These are phyloP conservation scores for Rhexocercosporidium sp. DNA, from an alignment of 2,329 filamentous ascomycete species.

Conservation along the genomic window DNA sequence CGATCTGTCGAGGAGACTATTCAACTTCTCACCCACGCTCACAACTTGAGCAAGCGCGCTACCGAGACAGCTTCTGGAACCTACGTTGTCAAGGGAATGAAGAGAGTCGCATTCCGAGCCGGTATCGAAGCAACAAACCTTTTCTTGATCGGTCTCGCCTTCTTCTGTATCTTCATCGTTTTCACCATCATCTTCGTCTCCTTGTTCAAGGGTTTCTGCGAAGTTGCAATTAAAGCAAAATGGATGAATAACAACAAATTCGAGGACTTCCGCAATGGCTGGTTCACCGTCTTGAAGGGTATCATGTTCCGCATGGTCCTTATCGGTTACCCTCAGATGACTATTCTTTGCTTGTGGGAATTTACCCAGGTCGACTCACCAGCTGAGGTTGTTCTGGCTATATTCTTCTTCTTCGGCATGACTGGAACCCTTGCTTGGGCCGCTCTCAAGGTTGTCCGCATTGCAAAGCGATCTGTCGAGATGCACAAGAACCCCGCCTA, in stretches of 20 bases:
- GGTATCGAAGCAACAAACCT: conserved; percentile 89
- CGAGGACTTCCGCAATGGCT: conserved; percentile 91
- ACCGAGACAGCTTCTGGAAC: conserved; percentile 60
- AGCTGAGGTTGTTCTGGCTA: conserved; percentile 83
- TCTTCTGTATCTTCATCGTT: conserved; percentile 85
- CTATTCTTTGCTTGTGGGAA: conserved; percentile 91
- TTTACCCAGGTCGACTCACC: conserved; percentile 85
- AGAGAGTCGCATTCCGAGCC: conserved; percentile 86
- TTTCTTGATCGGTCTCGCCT: conserved; percentile 88
- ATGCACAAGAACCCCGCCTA: conserved; percentile 98
- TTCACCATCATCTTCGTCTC: conserved; percentile 75
- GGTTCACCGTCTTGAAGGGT: conserved; percentile 90
- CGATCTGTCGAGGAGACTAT: conserved; percentile 52
- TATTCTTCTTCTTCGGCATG: conserved; percentile 88
- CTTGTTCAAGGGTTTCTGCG: conserved; percentile 81
- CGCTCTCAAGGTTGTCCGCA: conserved; percentile 84
- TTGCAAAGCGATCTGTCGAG: conserved; percentile 84
- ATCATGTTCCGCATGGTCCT: conserved; percentile 90
- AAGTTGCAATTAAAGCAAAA: conserved; percentile 73
- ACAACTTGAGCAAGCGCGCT: conserved; percentile 56
- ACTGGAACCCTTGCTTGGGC: conserved; percentile 81
- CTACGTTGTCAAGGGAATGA: conserved; percentile 77
- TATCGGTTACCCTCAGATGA: conserved; percentile 91
- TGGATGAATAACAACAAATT: conserved; percentile 88
- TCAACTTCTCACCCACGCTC: conserved; percentile 39